These are phyloP conservation scores for Penicillium arizonense DNA, from an alignment of 495 filamentous ascomycete species.

Conservation along the genomic window DNA sequence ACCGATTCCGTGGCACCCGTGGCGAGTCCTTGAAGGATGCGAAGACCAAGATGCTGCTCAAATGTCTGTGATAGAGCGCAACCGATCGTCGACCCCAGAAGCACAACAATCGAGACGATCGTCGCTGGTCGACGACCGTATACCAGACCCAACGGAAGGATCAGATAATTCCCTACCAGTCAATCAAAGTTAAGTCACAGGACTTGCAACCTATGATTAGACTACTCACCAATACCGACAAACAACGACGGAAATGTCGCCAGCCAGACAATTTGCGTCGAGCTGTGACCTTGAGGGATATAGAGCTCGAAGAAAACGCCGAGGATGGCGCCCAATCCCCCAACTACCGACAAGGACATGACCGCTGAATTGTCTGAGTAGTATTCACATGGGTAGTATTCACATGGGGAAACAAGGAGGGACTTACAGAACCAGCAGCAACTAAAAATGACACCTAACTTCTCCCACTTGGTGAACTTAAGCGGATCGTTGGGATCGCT, in stretches of 20 bases:
- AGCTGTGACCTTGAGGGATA: conserved; percentile 19
- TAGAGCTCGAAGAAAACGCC: conserved; percentile 30
- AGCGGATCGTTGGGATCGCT: conserved; percentile 37
- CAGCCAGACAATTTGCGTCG: conserved; percentile 32
- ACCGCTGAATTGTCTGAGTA: conserved; percentile 14
- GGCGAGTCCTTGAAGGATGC: conserved; percentile 34
- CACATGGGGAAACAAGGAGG: background rate
- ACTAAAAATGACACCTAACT: conserved; percentile 27
- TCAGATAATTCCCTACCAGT: conserved; percentile 28
- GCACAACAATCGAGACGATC: conserved; percentile 21
- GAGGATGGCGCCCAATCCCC: conserved; percentile 31
- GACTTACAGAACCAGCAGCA: conserved; percentile 39
- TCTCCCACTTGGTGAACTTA: conserved; percentile 33
- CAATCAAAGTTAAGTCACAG: background rate
- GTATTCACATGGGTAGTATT: background rate
- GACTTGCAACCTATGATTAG: background rate
- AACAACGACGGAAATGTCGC: conserved; percentile 32
- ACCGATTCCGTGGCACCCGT: conserved; percentile 37
- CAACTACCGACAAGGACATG: conserved; percentile 34
- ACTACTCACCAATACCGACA: conserved; percentile 28
- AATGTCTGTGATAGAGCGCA: conserved; percentile 28
- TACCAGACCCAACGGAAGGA: conserved; percentile 30
- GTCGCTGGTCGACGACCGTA: conserved; percentile 26
- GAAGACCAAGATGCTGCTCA: conserved; percentile 29
- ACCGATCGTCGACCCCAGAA: conserved; percentile 25